Percentiles rank a stretch among this genome's conserved stretches.
phyloP scores from a whole-genome alignment of 768 basidiomycete genomes.

The Cystobasidium onofrii region DNA sequence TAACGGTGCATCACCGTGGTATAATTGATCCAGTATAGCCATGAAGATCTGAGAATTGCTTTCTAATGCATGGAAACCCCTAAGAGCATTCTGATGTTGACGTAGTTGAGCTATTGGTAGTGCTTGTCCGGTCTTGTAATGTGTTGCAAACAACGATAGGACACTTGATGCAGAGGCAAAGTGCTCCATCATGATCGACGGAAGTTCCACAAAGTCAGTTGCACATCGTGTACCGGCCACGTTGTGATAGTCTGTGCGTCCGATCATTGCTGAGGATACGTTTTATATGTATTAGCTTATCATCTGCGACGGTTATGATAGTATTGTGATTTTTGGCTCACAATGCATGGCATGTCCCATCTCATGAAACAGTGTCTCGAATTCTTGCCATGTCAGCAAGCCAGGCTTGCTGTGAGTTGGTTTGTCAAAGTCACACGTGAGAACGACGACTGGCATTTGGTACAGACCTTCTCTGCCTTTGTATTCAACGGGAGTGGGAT shows the following conservation, averaged over 20 bases:
- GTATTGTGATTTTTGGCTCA: too few species aligned
- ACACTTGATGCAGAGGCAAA: slow-evolving; percentile 79
- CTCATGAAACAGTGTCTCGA: slow-evolving; percentile 90
- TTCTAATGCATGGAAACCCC: slow-evolving; percentile 57
- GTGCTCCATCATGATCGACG: slow-evolving; percentile 97
- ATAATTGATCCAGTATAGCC: slow-evolving; percentile 76
- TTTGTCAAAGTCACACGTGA: slow-evolving; percentile 77
- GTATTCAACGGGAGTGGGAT: slow-evolving; percentile 51
- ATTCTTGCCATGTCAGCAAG: slow-evolving; percentile 80
- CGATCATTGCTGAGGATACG: slow-evolving; percentile 73
- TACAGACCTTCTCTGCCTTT: slow-evolving; percentile 60
- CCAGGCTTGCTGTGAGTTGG: slow-evolving; percentile 59
- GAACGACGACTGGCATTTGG: slow-evolving; percentile 83
- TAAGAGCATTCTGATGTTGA: slow-evolving; percentile 42
- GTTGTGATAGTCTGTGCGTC: slow-evolving; percentile 92
- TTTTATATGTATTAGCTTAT: too few species aligned
- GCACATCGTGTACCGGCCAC: slow-evolving; percentile 95
- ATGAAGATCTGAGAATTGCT: slow-evolving; percentile 84
- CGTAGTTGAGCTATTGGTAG: slow-evolving; percentile 45
- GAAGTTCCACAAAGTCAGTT: slow-evolving; percentile 95
- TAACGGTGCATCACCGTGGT: slow-evolving; percentile 65
- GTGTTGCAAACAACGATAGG: slow-evolving; percentile 57
- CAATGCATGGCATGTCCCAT: slow-evolving; percentile 99
- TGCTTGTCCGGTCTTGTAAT: slow-evolving; percentile 45
- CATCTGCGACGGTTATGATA: too few species aligned